Evolutionary conservation across 2,329 filamentous ascomycete genomes (phyloP).

Genomic region (Alternaria angustiovoidea): DNA sequence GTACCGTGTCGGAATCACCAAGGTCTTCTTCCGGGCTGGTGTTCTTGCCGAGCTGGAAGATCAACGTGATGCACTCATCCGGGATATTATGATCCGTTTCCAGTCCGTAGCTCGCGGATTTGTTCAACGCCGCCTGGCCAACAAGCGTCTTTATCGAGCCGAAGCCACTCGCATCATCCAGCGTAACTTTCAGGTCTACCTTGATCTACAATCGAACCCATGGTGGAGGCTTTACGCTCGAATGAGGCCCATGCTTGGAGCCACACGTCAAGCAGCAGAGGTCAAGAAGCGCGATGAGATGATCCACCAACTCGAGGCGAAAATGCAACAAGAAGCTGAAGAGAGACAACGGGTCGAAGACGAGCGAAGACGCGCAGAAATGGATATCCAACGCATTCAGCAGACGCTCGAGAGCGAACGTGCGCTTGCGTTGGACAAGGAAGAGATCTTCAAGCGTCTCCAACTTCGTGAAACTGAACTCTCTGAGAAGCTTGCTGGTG

Average conservation of each 20-base stretch:
- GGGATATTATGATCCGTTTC: slow-evolving; percentile 91
- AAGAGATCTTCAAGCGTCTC: slow-evolving; percentile 98
- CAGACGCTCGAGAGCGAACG: slow-evolving; percentile 95
- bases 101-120: slow-evolving; percentile 93
- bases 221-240: slow-evolving; percentile 97
- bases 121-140: slow-evolving; percentile 83
- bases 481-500: slow-evolving; percentile 89
- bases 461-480: slow-evolving; percentile 91
- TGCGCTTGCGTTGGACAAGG: slow-evolving; percentile 94
- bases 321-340: slow-evolving; percentile 78
- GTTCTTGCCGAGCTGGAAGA: slow-evolving; percentile 97
- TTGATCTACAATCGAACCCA: slow-evolving; percentile 87
- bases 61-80: slow-evolving; percentile 89
- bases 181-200: slow-evolving; percentile 89
- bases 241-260: slow-evolving; percentile 94
- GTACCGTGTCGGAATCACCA: slow-evolving; percentile 93
- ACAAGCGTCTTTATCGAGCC: slow-evolving; percentile 92
- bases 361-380: slow-evolving; percentile 84
- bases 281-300: slow-evolving; percentile 95
- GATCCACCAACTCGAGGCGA: slow-evolving; percentile 85
- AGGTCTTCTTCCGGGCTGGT: slow-evolving; percentile 97
- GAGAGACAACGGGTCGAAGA: slow-evolving; percentile 86
- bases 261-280: slow-evolving; percentile 88
- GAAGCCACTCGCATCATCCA: slow-evolving; percentile 96
- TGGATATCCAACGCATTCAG: slow-evolving; percentile 87